Evolutionary conservation across 345 rosid species (phyloP).

Genomic region (Aurinia saxatilis): DNA sequence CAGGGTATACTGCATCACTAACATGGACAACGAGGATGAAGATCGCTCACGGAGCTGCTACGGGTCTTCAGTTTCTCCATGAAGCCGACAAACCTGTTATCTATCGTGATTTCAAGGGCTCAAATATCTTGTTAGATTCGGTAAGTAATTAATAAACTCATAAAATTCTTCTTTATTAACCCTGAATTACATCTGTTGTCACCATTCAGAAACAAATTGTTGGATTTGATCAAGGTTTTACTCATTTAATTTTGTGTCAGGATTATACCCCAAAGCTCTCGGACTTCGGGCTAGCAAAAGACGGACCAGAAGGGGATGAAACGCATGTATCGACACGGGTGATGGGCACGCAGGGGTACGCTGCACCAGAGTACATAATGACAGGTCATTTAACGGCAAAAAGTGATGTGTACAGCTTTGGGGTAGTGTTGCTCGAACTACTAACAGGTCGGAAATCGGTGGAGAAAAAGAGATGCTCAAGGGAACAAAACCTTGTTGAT

Average conservation of each 20-base stretch:
- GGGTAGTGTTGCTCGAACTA: constrained; percentile 60
- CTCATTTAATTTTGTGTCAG: constrained; percentile 25
- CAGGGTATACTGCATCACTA: constrained; percentile 58
- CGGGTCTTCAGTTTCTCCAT: constrained; percentile 76
- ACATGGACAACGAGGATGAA: constrained; percentile 82
- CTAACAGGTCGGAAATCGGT: constrained; percentile 50
- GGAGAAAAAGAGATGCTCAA: constrained; percentile 40
- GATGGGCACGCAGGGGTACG: constrained; percentile 92
- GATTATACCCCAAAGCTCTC: constrained; percentile 76
- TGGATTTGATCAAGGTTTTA: neutral
- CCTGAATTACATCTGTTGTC: too few species aligned
- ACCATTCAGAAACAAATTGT: neutral
- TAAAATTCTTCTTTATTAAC: neutral
- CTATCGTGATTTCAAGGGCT: constrained; percentile 79
- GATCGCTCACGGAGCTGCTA: constrained; percentile 82
- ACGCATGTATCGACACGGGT: constrained; percentile 88
- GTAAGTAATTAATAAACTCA: constrained; percentile 30
- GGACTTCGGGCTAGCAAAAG: constrained; percentile 84
- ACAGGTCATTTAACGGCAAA: constrained; percentile 75
- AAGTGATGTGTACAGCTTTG: constrained; percentile 74
- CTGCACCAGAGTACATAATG: too few species aligned
- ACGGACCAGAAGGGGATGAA: constrained; percentile 86
- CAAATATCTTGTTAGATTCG: constrained; percentile 78
- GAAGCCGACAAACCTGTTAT: constrained; percentile 79
- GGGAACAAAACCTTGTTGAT: constrained; percentile 52